phyloP scores from a whole-genome alignment of 257 asterid genomes.

The Thymus mandschuricus region DNA sequence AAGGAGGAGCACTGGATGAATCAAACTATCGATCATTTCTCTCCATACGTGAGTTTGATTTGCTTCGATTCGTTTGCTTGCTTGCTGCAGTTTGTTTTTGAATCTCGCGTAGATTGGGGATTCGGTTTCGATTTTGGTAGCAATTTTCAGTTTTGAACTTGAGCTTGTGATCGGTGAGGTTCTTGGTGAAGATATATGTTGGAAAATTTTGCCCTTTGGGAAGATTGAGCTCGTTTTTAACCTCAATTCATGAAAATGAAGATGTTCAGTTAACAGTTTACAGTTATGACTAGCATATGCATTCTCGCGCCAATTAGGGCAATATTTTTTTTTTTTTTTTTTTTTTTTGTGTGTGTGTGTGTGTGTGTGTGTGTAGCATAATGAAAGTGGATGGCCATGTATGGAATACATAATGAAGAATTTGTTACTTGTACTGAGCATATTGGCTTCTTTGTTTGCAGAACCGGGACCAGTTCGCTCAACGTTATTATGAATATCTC shows the following conservation, averaged over 20 bases:
- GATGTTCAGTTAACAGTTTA: constrained; percentile 2
- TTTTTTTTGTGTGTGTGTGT: background rate
- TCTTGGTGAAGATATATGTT: background rate
- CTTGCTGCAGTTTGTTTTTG: constrained; percentile 10
- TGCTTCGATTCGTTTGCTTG: background rate
- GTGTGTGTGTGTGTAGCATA: background rate
- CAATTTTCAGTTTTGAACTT: background rate
- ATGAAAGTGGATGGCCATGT: background rate
- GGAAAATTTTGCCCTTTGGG: background rate
- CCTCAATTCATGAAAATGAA: constrained; percentile 16
- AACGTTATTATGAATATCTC: constrained; percentile 87
- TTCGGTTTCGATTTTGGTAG: constrained; percentile 2
- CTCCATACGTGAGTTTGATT: constrained; percentile 66
- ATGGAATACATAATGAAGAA: background rate
- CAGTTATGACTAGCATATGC: constrained; percentile 12
- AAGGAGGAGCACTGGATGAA: constrained; percentile 67
- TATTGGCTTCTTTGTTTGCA: constrained; percentile 35
- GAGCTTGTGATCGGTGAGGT: constrained; percentile 16
- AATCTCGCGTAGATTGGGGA: background rate
- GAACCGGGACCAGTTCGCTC: constrained; percentile 79
- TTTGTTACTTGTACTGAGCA: background rate
- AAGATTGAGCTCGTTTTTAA: constrained; percentile 17
- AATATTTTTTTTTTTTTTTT: background rate
- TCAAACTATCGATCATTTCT: constrained; percentile 91
- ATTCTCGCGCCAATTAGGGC: constrained; percentile 3